These are phyloP conservation scores for Candida freyschussii DNA, from an alignment of 1,139 yeast genomes.

Conservation along the genomic window DNA sequence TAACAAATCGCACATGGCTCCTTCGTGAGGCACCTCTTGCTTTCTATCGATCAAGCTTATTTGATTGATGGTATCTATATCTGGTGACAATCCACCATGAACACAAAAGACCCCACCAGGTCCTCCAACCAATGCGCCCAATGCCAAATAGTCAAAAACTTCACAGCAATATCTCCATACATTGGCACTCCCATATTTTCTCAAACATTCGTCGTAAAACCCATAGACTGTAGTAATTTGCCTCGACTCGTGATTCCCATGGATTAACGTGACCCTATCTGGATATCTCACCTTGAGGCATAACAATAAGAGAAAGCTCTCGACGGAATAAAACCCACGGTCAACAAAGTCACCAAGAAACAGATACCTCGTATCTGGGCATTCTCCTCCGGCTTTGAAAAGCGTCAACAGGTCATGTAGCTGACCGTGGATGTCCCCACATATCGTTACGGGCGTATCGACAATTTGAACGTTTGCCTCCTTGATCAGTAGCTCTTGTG, in stretches of 20 bases:
- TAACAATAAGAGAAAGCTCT: slow-evolving; percentile 70
- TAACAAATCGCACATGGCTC: slow-evolving; percentile 95
- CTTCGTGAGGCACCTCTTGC: slow-evolving; percentile 98
- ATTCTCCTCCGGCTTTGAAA: slow-evolving; percentile 85
- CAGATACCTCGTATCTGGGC: slow-evolving; percentile 48
- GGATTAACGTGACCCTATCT: slow-evolving; percentile 81
- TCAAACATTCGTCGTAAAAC: slow-evolving; percentile 92
- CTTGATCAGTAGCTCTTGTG: slow-evolving; percentile 84
- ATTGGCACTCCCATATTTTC: slow-evolving; percentile 92
- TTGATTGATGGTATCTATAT: slow-evolving; percentile 84
- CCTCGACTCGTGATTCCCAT: slow-evolving; percentile 97
- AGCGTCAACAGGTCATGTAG: slow-evolving; percentile 88
- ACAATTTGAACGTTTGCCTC: slow-evolving; percentile 95
- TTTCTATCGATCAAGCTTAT: slow-evolving; percentile 53
- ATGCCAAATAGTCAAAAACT: slow-evolving; percentile 88
- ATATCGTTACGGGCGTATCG: slow-evolving; percentile 94
- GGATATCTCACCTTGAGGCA: slow-evolving; percentile 92
- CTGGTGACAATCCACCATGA: slow-evolving; percentile 96
- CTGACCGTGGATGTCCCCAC: slow-evolving; percentile 98
- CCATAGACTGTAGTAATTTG: slow-evolving; percentile 98
- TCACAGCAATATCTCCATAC: slow-evolving; percentile 83
- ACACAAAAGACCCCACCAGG: slow-evolving; percentile 72
- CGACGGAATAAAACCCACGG: slow-evolving; percentile 94
- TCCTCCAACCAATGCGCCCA: slow-evolving; percentile 85
- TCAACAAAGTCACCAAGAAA: slow-evolving; percentile 78